phyloP scores from a whole-genome alignment of 768 basidiomycete species.

The Leucosporidium creatinivorum region DNA sequence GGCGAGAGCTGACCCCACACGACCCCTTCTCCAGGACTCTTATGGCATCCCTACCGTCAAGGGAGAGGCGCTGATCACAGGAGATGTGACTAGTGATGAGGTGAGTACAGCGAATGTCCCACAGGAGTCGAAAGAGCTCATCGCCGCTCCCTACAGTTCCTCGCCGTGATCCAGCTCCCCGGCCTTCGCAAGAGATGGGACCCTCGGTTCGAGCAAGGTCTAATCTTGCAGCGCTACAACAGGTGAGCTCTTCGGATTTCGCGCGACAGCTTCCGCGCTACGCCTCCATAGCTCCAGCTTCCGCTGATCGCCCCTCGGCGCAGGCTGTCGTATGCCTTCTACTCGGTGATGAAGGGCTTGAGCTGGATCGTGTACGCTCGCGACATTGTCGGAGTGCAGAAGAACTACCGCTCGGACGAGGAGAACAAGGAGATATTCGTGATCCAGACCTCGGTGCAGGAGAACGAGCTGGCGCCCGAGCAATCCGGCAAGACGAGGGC shows the following conservation, averaged over 20 bases:
- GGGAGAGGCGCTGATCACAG: background rate
- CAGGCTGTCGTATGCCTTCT: conserved; percentile 10
- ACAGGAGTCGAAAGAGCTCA: background rate
- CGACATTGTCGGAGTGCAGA: conserved; percentile 26
- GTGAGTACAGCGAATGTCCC: conserved; percentile 4
- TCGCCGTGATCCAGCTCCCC: conserved; percentile 22
- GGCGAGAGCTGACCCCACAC: background rate
- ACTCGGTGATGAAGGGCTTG: conserved; percentile 27
- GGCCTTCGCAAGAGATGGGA: conserved; percentile 24
- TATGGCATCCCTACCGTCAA: conserved; percentile 22
- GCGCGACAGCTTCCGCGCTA: too few species aligned
- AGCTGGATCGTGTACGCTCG: conserved; percentile 32
- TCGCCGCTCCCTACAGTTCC: background rate
- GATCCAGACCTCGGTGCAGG: conserved; percentile 29
- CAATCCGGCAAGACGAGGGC: conserved; percentile 29
- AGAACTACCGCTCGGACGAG: conserved; percentile 5
- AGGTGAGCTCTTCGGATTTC: too few species aligned
- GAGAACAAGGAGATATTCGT: conserved; percentile 23
- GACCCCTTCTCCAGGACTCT: background rate
- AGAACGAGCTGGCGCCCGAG: conserved; percentile 25
- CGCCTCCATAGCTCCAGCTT: too few species aligned
- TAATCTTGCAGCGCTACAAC: conserved; percentile 10
- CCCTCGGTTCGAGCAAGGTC: conserved; percentile 10
- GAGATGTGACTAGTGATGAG: too few species aligned
- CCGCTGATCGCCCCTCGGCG: background rate